Base-by-base conservation (phyloP, 2,329 filamentous ascomycete genomes). In the Emydomyces testavorans region DNA sequence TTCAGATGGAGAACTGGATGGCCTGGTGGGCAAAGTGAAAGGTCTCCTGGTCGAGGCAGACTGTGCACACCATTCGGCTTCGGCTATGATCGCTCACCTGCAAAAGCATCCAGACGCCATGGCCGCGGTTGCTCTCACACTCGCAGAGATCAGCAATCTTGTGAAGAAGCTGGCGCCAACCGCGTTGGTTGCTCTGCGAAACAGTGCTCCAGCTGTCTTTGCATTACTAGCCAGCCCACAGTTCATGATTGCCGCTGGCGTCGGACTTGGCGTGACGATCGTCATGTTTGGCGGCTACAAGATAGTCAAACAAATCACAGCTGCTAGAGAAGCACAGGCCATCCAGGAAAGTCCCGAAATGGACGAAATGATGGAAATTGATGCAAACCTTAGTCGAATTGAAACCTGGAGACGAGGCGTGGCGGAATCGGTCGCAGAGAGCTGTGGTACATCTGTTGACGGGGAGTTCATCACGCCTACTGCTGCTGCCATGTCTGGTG, bases 281-380 rank as follows among this genome's bases (percentile, higher is more conserved):
- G 86, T 98, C 58, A 89, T 92, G 64, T 86, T 98, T 51, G 92
- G 92, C 46, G 90, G 92, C 4, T 96, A 87, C 77, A 96, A 94
- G 69, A 95, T 98, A 63, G 81, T 98, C 67, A 93, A 95, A 73
- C 82, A 80, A 57, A 85, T 96, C 55, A 71, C 72, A 58, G 69
- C 62, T 11, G 53, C 58, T 29, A 56, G 57, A 45, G 51, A 53
- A 26, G 49, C 47, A 34, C 47, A 52, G 44, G 50, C 50, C 29
- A 13, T 36, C 37, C 18, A 44, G 50, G 6, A 51, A 49, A 23
- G 56, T 46, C 48, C 55, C 54, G 58, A 28, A 55, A 67, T 76
- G 54, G 76, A 80, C 44, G 75, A 81, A 56, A 68, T 81, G 56
- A 67, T 78, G 52, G 73, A 77, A 43, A 61, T 65, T 10, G 73